Evolutionary conservation across 1,284 basidiomycete species (phyloP).

Genomic region (Rhizoctonia solani): DNA sequence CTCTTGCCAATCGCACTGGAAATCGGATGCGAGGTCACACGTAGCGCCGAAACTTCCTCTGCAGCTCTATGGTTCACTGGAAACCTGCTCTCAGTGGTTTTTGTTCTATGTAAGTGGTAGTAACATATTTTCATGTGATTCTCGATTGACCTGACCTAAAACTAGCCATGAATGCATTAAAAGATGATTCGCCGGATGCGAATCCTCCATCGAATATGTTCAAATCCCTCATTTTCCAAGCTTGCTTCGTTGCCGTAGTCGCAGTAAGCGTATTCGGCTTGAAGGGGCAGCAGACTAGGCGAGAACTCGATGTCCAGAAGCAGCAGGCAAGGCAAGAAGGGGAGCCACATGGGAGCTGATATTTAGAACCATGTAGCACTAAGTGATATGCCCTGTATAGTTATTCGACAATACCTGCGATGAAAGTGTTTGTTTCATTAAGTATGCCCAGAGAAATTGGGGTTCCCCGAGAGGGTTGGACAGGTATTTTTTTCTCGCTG

Average conservation of each 20-base stretch:
- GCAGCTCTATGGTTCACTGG: conserved; percentile 76
- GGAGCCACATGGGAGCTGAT: background rate
- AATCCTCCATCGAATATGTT: conserved; percentile 36
- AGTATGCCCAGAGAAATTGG: too few species aligned
- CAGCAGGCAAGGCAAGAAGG: background rate
- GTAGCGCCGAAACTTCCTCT: conserved; percentile 74
- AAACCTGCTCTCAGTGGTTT: conserved; percentile 65
- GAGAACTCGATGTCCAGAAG: conserved; percentile 32
- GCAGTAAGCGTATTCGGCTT: conserved; percentile 23
- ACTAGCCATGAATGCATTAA: conserved; percentile 18
- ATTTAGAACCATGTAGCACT: background rate
- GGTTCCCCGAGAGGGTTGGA: too few species aligned
- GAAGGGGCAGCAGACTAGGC: conserved; percentile 30
- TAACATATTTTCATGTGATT: conserved; percentile 25
- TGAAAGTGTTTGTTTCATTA: too few species aligned
- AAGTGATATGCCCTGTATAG: background rate
- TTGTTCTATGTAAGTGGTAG: conserved; percentile 67
- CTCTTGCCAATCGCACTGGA: conserved; percentile 76
- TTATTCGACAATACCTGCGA: too few species aligned
- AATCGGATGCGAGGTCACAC: conserved; percentile 72
- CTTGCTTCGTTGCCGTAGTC: conserved; percentile 14
- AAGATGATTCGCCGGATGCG: conserved; percentile 24
- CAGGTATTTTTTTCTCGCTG: too few species aligned
- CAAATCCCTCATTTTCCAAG: conserved; percentile 34
- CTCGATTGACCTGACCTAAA: background rate